Conservation (phyloP, 2,329 filamentous ascomycete genomes). For the Hysterium pulicare region DNA sequence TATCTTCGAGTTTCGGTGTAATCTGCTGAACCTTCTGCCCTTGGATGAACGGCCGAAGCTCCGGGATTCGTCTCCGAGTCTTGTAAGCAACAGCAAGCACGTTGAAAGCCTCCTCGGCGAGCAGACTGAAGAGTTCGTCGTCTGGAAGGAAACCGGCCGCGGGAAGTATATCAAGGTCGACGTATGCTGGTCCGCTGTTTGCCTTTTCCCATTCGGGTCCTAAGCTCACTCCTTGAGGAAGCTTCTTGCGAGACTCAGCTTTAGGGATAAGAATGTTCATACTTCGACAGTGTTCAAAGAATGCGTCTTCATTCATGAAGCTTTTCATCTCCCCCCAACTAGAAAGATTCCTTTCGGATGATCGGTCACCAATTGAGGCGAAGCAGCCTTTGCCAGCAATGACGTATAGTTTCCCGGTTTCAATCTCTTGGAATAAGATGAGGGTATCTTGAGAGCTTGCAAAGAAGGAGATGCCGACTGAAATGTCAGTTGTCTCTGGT, state of each 20-base stretch:
- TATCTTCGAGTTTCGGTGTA: constrained; percentile 26
- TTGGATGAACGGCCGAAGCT: constrained; percentile 22
- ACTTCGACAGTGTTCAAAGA: constrained; percentile 16
- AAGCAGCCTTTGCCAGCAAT: constrained; percentile 34
- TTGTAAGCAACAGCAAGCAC: constrained; percentile 29
- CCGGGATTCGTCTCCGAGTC: constrained; percentile 21
- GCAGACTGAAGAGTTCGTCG: constrained; percentile 15
- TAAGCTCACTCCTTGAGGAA: constrained; percentile 14
- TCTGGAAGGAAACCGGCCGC: constrained; percentile 15
- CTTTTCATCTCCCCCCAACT: constrained; percentile 19
- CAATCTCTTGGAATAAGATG: constrained; percentile 29
- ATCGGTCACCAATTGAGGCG: constrained; percentile 13
- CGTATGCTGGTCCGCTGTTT: constrained; percentile 9
- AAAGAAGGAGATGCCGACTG: constrained; percentile 33
- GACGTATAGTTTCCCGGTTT: constrained; percentile 19
- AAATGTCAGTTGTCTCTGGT: constrained; percentile 24
- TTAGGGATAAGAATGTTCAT: constrained; percentile 14
- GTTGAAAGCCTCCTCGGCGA: constrained; percentile 28
- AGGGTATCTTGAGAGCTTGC: constrained; percentile 27
- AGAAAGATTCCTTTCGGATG: constrained; percentile 14
- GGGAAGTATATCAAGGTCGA: constrained; percentile 23
- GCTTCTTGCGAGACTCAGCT: constrained; percentile 13
- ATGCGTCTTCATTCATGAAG: constrained; percentile 15
- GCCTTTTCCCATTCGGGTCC: constrained; percentile 20
- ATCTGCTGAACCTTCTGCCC: constrained; percentile 28